Evolutionary conservation across 2,329 filamentous ascomycete genomes (phyloP).

Genomic region (Cercospora sp.): DNA sequence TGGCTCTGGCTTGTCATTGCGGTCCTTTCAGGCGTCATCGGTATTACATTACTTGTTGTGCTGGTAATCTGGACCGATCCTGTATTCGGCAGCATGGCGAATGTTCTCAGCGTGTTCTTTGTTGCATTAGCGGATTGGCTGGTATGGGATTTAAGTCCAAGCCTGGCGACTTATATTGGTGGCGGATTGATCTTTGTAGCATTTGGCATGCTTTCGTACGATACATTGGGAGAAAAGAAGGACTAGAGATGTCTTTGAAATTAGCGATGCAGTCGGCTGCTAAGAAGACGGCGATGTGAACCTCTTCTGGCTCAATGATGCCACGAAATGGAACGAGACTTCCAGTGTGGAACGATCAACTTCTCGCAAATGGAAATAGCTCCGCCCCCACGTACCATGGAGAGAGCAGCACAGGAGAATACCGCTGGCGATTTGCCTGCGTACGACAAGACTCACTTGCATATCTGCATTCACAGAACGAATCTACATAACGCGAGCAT

Average conservation of each 20-base stretch:
- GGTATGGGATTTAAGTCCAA: slow-evolving; percentile 35
- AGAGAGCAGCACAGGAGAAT: too few species aligned
- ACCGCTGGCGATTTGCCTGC: too few species aligned
- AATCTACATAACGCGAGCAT: too few species aligned
- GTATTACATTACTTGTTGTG: slow-evolving; percentile 36
- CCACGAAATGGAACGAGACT: too few species aligned
- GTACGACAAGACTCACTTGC: too few species aligned
- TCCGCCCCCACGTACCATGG: too few species aligned
- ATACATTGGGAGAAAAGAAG: slow-evolving; percentile 33
- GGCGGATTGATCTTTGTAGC: slow-evolving; percentile 36
- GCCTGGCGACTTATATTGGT: slow-evolving; percentile 35
- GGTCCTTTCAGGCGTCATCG: slow-evolving; percentile 33
- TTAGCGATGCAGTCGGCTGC: too few species aligned
- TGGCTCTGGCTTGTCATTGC: slow-evolving; percentile 35
- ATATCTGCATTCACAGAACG: too few species aligned
- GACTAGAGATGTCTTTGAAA: neutral
- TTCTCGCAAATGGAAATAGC: too few species aligned
- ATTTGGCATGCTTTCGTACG: slow-evolving; percentile 35
- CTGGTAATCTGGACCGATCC: slow-evolving; percentile 40
- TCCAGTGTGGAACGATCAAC: too few species aligned
- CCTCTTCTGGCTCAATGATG: too few species aligned
- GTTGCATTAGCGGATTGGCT: slow-evolving; percentile 39
- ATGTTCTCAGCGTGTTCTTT: slow-evolving; percentile 38
- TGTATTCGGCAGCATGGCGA: slow-evolving; percentile 39
- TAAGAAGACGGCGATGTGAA: too few species aligned